Base-by-base conservation (phyloP, 768 basidiomycete species). In the Suillus hirtellus region DNA sequence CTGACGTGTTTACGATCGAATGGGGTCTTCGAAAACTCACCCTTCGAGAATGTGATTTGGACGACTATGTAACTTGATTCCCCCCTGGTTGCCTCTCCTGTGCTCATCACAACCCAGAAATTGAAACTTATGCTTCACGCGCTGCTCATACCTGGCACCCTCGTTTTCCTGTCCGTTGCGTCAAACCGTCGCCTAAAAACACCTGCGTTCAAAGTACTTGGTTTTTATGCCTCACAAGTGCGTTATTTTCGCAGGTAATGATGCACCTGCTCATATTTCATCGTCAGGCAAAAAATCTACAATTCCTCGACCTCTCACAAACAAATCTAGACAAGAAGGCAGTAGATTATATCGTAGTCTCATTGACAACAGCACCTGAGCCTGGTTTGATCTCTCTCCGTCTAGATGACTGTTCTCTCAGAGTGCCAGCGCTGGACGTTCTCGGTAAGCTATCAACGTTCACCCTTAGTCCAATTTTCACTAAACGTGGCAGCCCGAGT, bases 41-140 rank as follows among this genome's bases (percentile, higher is more conserved):
- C 0, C 83, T 97, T 61, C 86, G 92, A 47, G 90, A 92, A 72
- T 98, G 95, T 69, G 88, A 95, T 67, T 75, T 99, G 24, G 93
- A 95, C 66, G 91, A 94, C 59, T 81, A 83, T 63, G 95, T 95
- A 76, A 6, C 62, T 72, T 49, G 50, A 50, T 27, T 27, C 60
- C n/a, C 21, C 31, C 54, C 64, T 24, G 24, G 34, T 50, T 56
- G 2, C 91, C 42, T 15, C 31, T 49, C 1, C 19, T 31, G 8
- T 54, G 40, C 58, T 67, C 42, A 68, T 27, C 17, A 10, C 24
- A 31, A 11, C 52, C 34, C 70, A 93, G 92, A 84, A 86, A 52
- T 75, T 99, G 56, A 98, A 97, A 78, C 91, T 92, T 2, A 87
- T 99, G 11, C 79, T 99, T 1, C 96, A 98, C 71, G 87, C 95